Evolutionary conservation across 2,329 filamentous ascomycete genomes (phyloP).

Genomic region (Trichoderma gracile): DNA sequence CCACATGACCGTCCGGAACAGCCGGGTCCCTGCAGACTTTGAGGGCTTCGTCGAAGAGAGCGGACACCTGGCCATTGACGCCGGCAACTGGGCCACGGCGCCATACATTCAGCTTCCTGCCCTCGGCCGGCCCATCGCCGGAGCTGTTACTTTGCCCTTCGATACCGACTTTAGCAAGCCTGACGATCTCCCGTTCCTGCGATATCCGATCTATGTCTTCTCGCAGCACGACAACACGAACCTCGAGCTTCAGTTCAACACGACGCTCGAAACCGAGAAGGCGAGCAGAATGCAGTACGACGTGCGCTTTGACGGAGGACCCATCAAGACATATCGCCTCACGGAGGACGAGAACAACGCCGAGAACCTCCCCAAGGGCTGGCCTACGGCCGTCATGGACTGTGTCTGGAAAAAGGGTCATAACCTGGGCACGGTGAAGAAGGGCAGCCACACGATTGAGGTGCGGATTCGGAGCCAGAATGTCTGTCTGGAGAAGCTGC

Average conservation of each 20-base stretch:
- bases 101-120: conserved; percentile 37
- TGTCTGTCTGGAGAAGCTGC: conserved; percentile 42
- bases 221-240: conserved; percentile 30
- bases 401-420: conserved; percentile 50
- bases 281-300: conserved; percentile 52
- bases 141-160: conserved; percentile 30
- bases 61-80: conserved; percentile 40
- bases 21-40: conserved; percentile 37
- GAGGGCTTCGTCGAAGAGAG: conserved; percentile 40
- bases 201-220: conserved; percentile 39
- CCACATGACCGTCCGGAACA: conserved; percentile 32
- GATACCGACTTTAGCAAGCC: conserved; percentile 27
- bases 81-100: conserved; percentile 31
- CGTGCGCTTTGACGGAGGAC: conserved; percentile 47
- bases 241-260: conserved; percentile 41
- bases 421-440: conserved; percentile 30
- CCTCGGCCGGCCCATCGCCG: conserved; percentile 34
- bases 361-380: conserved; percentile 48
- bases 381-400: conserved; percentile 51
- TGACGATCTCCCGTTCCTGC: conserved; percentile 30
- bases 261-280: conserved; percentile 53
- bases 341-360: conserved; percentile 34
- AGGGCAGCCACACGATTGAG: conserved; percentile 37
- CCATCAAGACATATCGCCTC: conserved; percentile 36
- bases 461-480: conserved; percentile 38